Conservation (phyloP, 306 rosid genomes). For the Coriaria nepalensis region DNA sequence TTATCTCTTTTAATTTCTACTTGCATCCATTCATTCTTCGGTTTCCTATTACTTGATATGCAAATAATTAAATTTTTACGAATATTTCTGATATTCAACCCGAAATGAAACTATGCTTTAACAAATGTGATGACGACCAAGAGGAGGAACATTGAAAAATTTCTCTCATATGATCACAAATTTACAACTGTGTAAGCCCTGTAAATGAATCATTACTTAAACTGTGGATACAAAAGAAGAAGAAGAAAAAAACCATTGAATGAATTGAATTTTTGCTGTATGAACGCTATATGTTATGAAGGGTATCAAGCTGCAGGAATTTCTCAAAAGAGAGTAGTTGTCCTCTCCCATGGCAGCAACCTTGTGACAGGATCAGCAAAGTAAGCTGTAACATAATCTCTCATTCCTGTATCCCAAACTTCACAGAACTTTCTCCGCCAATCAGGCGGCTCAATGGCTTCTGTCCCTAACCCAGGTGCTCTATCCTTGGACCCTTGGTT, state of each 20-base stretch:
- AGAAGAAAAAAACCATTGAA: conserved; percentile 21
- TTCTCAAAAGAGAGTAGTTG: conserved; percentile 16
- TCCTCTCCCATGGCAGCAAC: conserved; percentile 68
- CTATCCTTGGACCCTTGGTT: conserved; percentile 87
- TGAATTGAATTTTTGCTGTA: conserved; percentile 30
- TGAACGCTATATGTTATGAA: conserved; percentile 34
- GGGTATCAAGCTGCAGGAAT: conserved; percentile 32
- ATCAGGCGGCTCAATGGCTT: conserved; percentile 67
- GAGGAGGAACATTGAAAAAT: conserved; percentile 14
- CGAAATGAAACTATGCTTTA: not conserved
- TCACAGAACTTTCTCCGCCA: conserved; percentile 82
- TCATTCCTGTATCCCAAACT: conserved; percentile 77
- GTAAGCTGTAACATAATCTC: conserved; percentile 48
- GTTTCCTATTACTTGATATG: too few relatives aligned
- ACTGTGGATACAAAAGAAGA: conserved; percentile 21
- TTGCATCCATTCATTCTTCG: too few relatives aligned
- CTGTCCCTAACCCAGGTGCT: conserved; percentile 91
- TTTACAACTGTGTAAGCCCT: conserved; percentile 36
- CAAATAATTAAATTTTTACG: too few relatives aligned
- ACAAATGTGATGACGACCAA: conserved; percentile 4
- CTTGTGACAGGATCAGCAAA: conserved; percentile 59
- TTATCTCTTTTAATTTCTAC: too few relatives aligned
- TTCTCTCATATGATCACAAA: conserved; percentile 31
- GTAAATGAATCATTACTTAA: conserved; percentile 21
- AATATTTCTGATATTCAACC: not conserved